phyloP scores from a whole-genome alignment of 2,329 filamentous ascomycete species.

The Torrubiellomyces zombiae region DNA sequence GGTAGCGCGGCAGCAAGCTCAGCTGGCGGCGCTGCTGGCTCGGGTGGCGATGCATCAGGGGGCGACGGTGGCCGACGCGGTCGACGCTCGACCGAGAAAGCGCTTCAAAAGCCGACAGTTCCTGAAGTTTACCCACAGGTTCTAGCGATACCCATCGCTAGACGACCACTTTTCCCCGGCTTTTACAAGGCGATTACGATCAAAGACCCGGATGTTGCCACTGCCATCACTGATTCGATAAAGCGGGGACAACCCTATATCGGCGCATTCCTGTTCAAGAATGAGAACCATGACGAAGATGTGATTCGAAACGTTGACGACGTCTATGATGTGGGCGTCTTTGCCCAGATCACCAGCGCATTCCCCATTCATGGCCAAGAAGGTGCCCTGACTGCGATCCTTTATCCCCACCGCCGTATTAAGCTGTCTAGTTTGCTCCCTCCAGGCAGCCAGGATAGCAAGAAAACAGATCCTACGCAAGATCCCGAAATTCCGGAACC shows the following conservation, averaged over 20 bases:
- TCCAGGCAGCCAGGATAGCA: constrained; percentile 36
- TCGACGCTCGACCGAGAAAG: constrained; percentile 54
- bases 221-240: constrained; percentile 89
- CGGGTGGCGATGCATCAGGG: constrained; percentile 36
- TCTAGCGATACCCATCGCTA: constrained; percentile 89
- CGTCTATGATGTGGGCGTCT: constrained; percentile 90
- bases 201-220: constrained; percentile 76
- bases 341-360: constrained; percentile 92
- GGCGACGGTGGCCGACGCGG: constrained; percentile 54
- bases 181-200: constrained; percentile 99
- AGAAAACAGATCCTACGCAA: constrained; percentile 33
- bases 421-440: constrained; percentile 72
- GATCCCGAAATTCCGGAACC: constrained; percentile 37
- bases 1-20: constrained; percentile 25
- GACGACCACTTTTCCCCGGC: constrained; percentile 84
- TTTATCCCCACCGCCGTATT: constrained; percentile 92
- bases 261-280: constrained; percentile 91
- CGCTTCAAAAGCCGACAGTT: constrained; percentile 72
- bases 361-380: constrained; percentile 84
- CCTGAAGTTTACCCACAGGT: constrained; percentile 96
- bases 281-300: constrained; percentile 86
- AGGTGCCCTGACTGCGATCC: constrained; percentile 71
- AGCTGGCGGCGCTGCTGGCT: constrained; percentile 31
- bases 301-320: constrained; percentile 81
- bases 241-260: constrained; percentile 95